A percentile compares a stretch with the other conserved stretches of the same genome.
These are phyloP conservation scores for Trichoderma oligosporum DNA, from an alignment of 2,329 filamentous ascomycete genomes.

Conservation along the genomic window DNA sequence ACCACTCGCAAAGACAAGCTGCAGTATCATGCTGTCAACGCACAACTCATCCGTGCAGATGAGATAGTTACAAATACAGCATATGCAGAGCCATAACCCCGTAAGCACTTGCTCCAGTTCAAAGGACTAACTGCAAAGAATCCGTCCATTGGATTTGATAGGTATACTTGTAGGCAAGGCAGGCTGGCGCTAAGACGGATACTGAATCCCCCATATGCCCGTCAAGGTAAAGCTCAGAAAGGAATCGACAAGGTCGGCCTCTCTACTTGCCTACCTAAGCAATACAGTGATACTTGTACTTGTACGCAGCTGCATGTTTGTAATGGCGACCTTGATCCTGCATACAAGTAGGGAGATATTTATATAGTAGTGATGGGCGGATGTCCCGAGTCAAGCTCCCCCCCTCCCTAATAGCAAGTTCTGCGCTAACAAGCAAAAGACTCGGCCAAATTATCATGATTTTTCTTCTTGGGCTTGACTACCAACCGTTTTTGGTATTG, in stretches of 20 bases:
- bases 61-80: not conserved
- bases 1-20: not conserved
- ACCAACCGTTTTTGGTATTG: not conserved
- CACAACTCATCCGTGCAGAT: slow-evolving; percentile 18
- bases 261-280: not conserved
- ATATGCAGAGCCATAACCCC: not conserved
- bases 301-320: slow-evolving; percentile 2
- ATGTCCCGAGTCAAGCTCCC: slow-evolving; percentile 6
- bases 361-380: not conserved
- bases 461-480: not conserved
- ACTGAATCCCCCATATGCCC: not conserved
- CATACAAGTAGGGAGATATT: too few species aligned
- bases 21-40: slow-evolving; percentile 2
- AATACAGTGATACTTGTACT: too few species aligned
- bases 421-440: not conserved
- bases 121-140: not conserved
- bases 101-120: not conserved
- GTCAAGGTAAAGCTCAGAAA: too few species aligned
- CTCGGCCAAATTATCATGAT: slow-evolving; percentile 6
- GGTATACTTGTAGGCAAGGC: too few species aligned
- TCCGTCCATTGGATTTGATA: too few species aligned
- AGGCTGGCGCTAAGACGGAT: not conserved
- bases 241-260: too few species aligned
- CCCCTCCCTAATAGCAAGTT: slow-evolving; percentile 2
- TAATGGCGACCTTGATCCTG: slow-evolving; percentile 1